Evolutionary conservation across 441 rosid genomes (phyloP).

Genomic region (Metrosideros polymorpha): DNA sequence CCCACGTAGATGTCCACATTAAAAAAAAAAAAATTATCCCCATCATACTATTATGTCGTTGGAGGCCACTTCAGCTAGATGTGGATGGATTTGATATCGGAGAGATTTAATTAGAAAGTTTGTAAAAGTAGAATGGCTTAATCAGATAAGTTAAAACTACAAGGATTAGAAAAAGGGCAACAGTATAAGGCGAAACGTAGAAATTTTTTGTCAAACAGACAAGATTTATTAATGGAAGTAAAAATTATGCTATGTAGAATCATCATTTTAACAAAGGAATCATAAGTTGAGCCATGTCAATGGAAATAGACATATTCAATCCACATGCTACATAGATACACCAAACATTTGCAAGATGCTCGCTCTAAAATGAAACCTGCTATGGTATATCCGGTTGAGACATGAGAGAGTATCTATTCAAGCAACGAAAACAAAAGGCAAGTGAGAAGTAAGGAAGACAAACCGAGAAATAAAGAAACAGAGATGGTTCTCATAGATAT

Average conservation of each 20-base stretch:
- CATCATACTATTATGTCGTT: rapidly evolving
- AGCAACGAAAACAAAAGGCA: background rate
- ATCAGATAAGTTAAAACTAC: background rate
- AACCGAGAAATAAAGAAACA: background rate
- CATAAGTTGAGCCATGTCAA: background rate
- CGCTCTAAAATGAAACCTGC: background rate
- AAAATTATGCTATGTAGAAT: background rate
- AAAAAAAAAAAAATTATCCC: too few relatives aligned
- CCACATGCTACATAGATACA: background rate
- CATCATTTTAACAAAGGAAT: background rate
- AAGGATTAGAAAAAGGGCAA: background rate
- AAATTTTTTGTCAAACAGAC: background rate
- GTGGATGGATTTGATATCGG: rapidly evolving
- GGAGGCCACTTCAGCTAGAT: background rate
- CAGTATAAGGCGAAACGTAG: background rate
- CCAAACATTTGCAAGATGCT: background rate
- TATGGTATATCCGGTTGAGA: background rate
- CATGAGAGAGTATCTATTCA: background rate
- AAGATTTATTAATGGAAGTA: background rate
- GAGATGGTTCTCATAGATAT: background rate
- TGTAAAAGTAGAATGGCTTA: background rate
- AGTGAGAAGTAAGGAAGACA: background rate
- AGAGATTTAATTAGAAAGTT: background rate
- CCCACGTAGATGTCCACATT: background rate
- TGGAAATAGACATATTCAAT: background rate